Evolutionary conservation across 2,329 filamentous ascomycete species (phyloP), one percentile per base, ranked within the genome.

Genomic region (Penicillium hordei): DNA sequence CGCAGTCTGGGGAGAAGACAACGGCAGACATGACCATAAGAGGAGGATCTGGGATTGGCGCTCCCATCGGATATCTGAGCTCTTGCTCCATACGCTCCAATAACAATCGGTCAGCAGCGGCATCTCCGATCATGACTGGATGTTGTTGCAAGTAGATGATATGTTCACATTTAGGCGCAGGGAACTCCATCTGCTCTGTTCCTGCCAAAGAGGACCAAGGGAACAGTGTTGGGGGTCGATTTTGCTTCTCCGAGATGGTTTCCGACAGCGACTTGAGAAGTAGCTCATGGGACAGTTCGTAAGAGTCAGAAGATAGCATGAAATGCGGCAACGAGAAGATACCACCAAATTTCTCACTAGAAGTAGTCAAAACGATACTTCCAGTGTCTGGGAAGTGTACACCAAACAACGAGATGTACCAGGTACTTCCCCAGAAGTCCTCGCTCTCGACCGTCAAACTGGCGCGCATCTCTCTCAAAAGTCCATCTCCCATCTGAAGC

Each of bases 271-370:
- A 93, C 62, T 83, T 80, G 67, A 93, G 90, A 36, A 97, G 79
- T 17, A 96, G 77, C 50, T 79, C 78, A 68, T 77, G 88, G 73
- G 76, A 86, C 81, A 60, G 83, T 81, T 68, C 73, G 65, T 84
- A 88, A 2, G 79, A 77, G 55, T 79, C 76, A 23, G 78, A 69
- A 6, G 82, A 83, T 17, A 90, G 83, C 0, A 89, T 81, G 51
- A 99, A 82, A 73, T 97, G 92, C 27, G 94, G 93, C 46, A 97
- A 78, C 2, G 88, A 89, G 72, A 96, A 96, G 55, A 97, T 88
- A 43, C 94, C 93, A n/a, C 89, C 86, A 69, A 94, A 94, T 78
- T 96, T 97, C 70, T 96, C 90, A 73, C 92, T 97, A 48, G 92
- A 93, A 0, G 93, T 97, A 1, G 89, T 90, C 70, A 97, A 78